phyloP scores from a whole-genome alignment of 106 monocot genomes.

The Iris macrosiphon region DNA sequence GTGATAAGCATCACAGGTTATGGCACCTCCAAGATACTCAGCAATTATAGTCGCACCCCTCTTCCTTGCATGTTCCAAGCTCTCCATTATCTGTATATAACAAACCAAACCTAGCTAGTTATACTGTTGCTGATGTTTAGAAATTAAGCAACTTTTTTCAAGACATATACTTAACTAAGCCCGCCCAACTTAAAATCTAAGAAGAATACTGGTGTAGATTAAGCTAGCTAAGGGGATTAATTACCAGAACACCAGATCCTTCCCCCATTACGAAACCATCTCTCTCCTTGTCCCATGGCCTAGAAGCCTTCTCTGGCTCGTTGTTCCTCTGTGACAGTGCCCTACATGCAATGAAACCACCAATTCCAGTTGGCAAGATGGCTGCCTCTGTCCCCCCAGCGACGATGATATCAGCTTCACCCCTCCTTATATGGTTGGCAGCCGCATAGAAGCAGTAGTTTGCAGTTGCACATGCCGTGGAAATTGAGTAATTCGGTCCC shows the following conservation, averaged over 20 bases:
- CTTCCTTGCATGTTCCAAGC: conserved; percentile 51
- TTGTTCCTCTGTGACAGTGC: conserved; percentile 29
- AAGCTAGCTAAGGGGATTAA: neutral
- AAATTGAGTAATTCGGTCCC: conserved; percentile 43
- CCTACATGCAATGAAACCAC: conserved; percentile 28
- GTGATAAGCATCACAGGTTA: conserved; percentile 59
- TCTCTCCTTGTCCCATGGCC: conserved; percentile 32
- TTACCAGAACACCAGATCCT: conserved; percentile 18
- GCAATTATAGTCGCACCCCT: conserved; percentile 40
- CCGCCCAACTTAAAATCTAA: too few relatives aligned
- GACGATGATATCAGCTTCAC: conserved; percentile 44
- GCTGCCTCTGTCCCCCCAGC: conserved; percentile 42
- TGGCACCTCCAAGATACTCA: conserved; percentile 47
- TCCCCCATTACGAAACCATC: conserved; percentile 41
- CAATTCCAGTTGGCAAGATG: conserved; percentile 28
- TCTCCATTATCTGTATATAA: conserved; percentile 59
- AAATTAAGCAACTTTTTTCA: too few relatives aligned
- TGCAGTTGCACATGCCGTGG: conserved; percentile 41
- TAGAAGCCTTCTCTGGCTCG: conserved; percentile 27
- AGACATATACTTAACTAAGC: too few relatives aligned
- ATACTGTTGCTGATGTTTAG: neutral
- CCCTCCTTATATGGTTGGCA: conserved; percentile 43
- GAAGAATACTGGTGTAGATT: too few relatives aligned
- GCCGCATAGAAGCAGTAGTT: conserved; percentile 49
- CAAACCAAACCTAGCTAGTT: neutral